These are phyloP conservation scores for Hymenoscyphus occultus DNA, from an alignment of 2,329 filamentous ascomycete species.

Conservation along the genomic window DNA sequence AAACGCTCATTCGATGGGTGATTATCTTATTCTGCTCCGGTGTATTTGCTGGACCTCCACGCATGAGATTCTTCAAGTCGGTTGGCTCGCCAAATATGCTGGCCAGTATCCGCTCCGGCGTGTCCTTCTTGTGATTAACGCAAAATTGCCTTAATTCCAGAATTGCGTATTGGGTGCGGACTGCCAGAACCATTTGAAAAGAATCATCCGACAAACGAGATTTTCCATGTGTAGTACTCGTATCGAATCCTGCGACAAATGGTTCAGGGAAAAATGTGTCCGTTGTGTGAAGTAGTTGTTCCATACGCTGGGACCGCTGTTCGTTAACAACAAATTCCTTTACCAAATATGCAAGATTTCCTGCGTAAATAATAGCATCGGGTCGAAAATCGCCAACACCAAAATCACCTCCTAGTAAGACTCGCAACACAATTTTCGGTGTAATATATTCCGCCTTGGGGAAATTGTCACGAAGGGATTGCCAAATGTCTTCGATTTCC, in stretches of 20 bases:
- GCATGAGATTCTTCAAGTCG: constrained; percentile 32
- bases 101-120: constrained; percentile 40
- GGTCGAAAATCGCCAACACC: constrained; percentile 35
- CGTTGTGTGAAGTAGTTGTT: constrained; percentile 31
- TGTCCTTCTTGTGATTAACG: constrained; percentile 24
- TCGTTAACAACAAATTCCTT: constrained; percentile 38
- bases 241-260: constrained; percentile 37
- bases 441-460: constrained; percentile 38
- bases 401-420: constrained; percentile 33
- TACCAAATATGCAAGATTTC: constrained; percentile 43
- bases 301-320: constrained; percentile 20
- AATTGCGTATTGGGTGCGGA: constrained; percentile 55
- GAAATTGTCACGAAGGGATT: constrained; percentile 18
- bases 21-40: constrained; percentile 34
- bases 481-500: constrained; percentile 23
- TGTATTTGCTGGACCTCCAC: constrained; percentile 34
- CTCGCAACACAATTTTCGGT: constrained; percentile 31
- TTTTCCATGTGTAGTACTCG: constrained; percentile 32
- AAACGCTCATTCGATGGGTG: constrained; percentile 38
- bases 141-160: constrained; percentile 38
- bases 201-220: constrained; percentile 43
- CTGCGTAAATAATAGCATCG: constrained; percentile 40
- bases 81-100: constrained; percentile 38
- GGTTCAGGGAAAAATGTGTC: constrained; percentile 36
- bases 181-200: constrained; percentile 48